Evolutionary conservation across 2,329 filamentous ascomycete species (phyloP), one percentile per base, ranked within the genome.

Genomic region (Aquanectria penicillioides): DNA sequence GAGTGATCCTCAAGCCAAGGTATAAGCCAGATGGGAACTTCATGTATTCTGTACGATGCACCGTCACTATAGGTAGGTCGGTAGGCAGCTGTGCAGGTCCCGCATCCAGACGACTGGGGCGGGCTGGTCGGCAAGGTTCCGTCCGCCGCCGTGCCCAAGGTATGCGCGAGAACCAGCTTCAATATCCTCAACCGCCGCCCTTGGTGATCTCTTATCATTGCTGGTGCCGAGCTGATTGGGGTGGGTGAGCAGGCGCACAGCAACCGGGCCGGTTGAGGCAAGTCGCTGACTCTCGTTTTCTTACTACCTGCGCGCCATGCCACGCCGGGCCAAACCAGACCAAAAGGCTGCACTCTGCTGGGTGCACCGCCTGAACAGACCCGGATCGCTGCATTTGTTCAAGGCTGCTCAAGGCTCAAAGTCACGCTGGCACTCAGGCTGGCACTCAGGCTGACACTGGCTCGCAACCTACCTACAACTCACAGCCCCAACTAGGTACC

Each of bases 391-490:
- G 54, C 47, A 38, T 44, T 38, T 47, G 33, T 51, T 23, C 26
- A 40, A 46, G 52, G 36, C 52, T 48, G 33, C 47, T 23, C 26
- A 40, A 43, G 52, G 36, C 52, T 40, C 33, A 57, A 52, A 46
- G 47, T 58, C 55, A 48, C 48, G 48, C 48, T 58, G 47, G 40
- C 47, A 23, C 54, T 51, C 40, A 55, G 34, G 26, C 41, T 46
- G 41, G 33, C 41, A 28, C 41, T 33, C n/a, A n/a, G n/a, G n/a
- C n/a, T n/a, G n/a, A n/a, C n/a, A n/a, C n/a, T n/a, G n/a, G n/a
- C n/a, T n/a, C 41, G 33, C 17, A 33, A 15, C 41, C 41, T 46
- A 28, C 41, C 41, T 31, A 17, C 18, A 46, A 46, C n/a, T n/a
- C n/a, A n/a, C n/a, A n/a, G 31, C 31, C 11, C 18, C 20, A 41